Base-by-base conservation (phyloP, 2,329 filamentous ascomycete genomes). In the Knoxdaviesia proteae region DNA sequence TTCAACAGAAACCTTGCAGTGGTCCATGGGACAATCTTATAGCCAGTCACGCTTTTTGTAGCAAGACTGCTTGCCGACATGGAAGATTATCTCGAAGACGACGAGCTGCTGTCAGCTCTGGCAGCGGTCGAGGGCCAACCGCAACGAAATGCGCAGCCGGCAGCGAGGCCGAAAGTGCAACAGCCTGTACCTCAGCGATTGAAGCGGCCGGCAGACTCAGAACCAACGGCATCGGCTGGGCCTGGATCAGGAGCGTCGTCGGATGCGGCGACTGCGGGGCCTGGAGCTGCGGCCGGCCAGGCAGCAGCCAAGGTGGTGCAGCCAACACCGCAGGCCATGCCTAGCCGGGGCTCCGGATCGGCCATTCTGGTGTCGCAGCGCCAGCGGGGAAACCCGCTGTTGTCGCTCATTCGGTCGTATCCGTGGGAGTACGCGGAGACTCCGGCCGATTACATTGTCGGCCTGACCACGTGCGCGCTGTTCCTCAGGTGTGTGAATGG, bases 391-490 rank as follows among this genome's bases (percentile, higher is more conserved):
- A 98, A 98, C 52, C 90, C 90, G 0, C 81, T 96, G 41, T 64
- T 98, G 32, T 80, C 83, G 43, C 75, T 79, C 58, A 73, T 98
- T 51, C 78, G 80, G 46, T 77, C 80, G 1, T 68, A 92, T 45
- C 74, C 86, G 0, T 98, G 90, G 90, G 90, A 98, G 60, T 96
- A 94, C 59, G 87, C 84, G 47, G 88, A 96, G 54, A 94, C 94
- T n/a, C 79, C 81, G 1, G 84, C 88, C 33, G 90, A 98, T 61
- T 98, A 92, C 57, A 80, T 88, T 6, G 67, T 96, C 30, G 88
- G 90, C 0, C 56, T 72, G 37, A 93, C 86, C 0, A 93, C 87
- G 6, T 94, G 88, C 53, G 87, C 84, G 1, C 68, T 98, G 5
- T 98, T 96, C 56, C 65, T 98, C 37, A 92, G 65, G 65, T 65